A percentile compares a stretch with the other conserved stretches of the same genome.
These are phyloP conservation scores for Candida labiduridarum DNA, from an alignment of 1,139 yeast genomes.

Conservation along the genomic window DNA sequence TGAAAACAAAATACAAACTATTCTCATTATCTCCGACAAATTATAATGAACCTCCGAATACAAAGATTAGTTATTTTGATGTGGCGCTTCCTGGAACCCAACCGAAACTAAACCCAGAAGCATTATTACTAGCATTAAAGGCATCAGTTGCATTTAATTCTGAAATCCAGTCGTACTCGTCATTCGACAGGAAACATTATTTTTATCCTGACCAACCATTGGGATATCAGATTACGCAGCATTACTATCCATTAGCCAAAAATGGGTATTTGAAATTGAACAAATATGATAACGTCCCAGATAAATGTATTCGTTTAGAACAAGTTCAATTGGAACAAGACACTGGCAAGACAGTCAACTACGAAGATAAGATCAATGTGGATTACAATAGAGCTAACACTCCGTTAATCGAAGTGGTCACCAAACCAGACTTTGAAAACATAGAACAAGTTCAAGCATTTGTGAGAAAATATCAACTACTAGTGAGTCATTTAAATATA, in stretches of 20 bases:
- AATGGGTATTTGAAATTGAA: constrained; percentile 59
- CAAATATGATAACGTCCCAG: constrained; percentile 55
- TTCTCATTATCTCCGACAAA: constrained; percentile 63
- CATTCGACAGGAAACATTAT: constrained; percentile 93
- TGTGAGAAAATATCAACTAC: constrained; percentile 74
- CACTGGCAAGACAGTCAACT: constrained; percentile 74
- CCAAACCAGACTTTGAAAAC: constrained; percentile 80
- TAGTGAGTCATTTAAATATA: constrained; percentile 67
- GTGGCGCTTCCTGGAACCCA: constrained; percentile 92
- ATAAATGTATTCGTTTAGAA: constrained; percentile 54
- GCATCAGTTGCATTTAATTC: constrained; percentile 76
- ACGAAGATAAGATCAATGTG: constrained; percentile 48
- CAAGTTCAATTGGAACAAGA: constrained; percentile 93
- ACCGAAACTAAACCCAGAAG: constrained; percentile 79
- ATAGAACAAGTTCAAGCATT: constrained; percentile 75
- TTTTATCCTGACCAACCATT: constrained; percentile 96
- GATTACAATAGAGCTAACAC: constrained; percentile 86
- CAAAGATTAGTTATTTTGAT: constrained; percentile 77
- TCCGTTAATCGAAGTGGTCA: constrained; percentile 88
- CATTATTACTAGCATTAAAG: constrained; percentile 67
- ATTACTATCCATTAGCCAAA: constrained; percentile 75
- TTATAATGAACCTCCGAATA: constrained; percentile 62
- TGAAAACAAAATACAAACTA: constrained; percentile 71
- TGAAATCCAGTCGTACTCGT: constrained; percentile 54
- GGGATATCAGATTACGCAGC: constrained; percentile 96